Percentiles rank a stretch among this genome's conserved stretches.
Conservation (phyloP, 1,284 basidiomycete genomes). For the Pascua guehoae region DNA sequence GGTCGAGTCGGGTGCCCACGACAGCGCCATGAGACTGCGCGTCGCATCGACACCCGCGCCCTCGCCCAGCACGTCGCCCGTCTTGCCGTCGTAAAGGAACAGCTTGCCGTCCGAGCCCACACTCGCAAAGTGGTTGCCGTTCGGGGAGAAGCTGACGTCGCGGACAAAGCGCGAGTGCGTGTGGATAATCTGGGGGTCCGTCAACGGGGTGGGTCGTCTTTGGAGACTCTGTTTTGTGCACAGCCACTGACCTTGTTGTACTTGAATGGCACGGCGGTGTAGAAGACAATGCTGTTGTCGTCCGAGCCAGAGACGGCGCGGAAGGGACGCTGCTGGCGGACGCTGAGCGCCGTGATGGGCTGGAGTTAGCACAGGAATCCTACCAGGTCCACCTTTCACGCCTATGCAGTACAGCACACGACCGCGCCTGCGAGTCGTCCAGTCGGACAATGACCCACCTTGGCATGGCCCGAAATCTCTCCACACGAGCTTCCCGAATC, state of each 20-base stretch:
- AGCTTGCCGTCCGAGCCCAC: slow-evolving; percentile 86
- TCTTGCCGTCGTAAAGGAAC: slow-evolving; percentile 88
- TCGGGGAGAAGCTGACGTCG: slow-evolving; percentile 77
- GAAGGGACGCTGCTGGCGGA: slow-evolving; percentile 85
- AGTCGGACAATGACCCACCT: slow-evolving; percentile 54
- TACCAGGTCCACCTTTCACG: no score
- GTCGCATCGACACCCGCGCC: slow-evolving; percentile 54
- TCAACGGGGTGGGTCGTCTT: slow-evolving; percentile 27
- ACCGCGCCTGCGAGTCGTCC: background rate
- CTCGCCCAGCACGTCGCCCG: slow-evolving; percentile 72
- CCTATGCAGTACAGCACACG: background rate
- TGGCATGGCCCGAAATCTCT: slow-evolving; percentile 90
- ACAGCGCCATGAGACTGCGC: slow-evolving; percentile 69
- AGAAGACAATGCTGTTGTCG: slow-evolving; percentile 75
- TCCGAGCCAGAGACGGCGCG: slow-evolving; percentile 84
- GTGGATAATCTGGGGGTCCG: slow-evolving; percentile 58
- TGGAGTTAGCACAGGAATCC: slow-evolving; percentile 35
- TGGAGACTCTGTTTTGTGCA: no score
- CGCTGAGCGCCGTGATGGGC: slow-evolving; percentile 85
- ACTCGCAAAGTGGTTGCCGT: slow-evolving; percentile 78
- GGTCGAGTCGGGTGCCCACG: slow-evolving; percentile 73
- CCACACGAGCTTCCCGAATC: slow-evolving; percentile 85
- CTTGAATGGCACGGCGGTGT: slow-evolving; percentile 76
- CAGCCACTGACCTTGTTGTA: slow-evolving; percentile 60
- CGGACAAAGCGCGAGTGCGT: slow-evolving; percentile 93